A percentile compares a stretch with the other conserved stretches of the same genome.
These are phyloP conservation scores for Ramularia endophylla DNA, from an alignment of 2,329 filamentous ascomycete genomes.

Conservation along the genomic window DNA sequence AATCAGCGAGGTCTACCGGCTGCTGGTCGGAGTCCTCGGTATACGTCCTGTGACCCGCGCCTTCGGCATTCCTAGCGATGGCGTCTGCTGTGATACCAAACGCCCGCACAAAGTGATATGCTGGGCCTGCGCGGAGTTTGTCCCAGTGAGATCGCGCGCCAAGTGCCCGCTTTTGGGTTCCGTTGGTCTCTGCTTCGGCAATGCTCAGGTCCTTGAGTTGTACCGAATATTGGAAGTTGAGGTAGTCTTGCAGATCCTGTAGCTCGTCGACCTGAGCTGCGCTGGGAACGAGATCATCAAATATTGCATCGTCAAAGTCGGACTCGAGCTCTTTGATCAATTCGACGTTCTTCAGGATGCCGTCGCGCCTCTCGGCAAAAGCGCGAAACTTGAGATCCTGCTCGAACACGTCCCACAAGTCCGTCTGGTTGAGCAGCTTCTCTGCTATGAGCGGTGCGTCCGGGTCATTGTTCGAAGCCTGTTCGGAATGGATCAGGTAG, in stretches of 20 bases:
- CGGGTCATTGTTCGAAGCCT: slow-evolving; percentile 60
- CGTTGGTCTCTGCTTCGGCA: slow-evolving; percentile 56
- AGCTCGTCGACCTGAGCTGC: slow-evolving; percentile 89
- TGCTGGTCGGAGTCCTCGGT: slow-evolving; percentile 76
- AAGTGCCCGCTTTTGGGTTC: slow-evolving; percentile 73
- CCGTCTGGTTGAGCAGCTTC: slow-evolving; percentile 84
- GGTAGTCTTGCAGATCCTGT: slow-evolving; percentile 92
- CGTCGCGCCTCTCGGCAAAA: slow-evolving; percentile 83
- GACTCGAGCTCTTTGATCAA: slow-evolving; percentile 56
- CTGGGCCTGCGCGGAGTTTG: slow-evolving; percentile 71
- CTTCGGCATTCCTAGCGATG: slow-evolving; percentile 79
- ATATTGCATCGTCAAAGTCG: slow-evolving; percentile 63
- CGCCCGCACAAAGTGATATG: slow-evolving; percentile 75
- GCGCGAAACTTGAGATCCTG: slow-evolving; percentile 93
- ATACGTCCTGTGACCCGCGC: slow-evolving; percentile 59
- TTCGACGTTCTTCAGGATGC: slow-evolving; percentile 72
- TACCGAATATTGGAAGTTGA: slow-evolving; percentile 86
- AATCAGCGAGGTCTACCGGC: slow-evolving; percentile 83
- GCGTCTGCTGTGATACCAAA: slow-evolving; percentile 88
- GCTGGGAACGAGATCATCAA: slow-evolving; percentile 74
- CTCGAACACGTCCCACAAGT: slow-evolving; percentile 92
- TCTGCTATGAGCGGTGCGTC: slow-evolving; percentile 72
- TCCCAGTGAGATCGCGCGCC: slow-evolving; percentile 76
- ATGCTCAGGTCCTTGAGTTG: slow-evolving; percentile 75
- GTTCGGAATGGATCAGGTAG: slow-evolving; percentile 86